These are phyloP conservation scores for Arabidopsis lyrata DNA, from an alignment of 441 rosid genomes.

Conservation along the genomic window DNA sequence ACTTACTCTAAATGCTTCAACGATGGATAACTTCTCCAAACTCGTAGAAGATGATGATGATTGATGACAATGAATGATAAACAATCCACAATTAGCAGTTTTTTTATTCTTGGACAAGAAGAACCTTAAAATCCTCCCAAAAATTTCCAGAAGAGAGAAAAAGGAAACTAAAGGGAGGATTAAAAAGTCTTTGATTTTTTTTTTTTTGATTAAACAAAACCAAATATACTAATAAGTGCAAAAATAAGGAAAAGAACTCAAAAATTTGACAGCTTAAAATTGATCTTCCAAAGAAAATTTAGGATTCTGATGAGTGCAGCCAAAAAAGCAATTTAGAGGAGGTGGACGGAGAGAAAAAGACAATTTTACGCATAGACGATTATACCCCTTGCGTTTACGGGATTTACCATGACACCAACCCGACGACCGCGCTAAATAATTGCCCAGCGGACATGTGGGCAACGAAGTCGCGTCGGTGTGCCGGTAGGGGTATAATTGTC, in stretches of 20 bases:
- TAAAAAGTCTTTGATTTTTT: not conserved
- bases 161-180: not conserved
- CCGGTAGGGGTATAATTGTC: slow-evolving; percentile 28
- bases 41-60: slow-evolving; percentile 20
- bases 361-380: slow-evolving; percentile 24
- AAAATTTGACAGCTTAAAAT: slow-evolving; percentile 33
- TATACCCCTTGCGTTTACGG: slow-evolving; percentile 28
- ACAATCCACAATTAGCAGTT: slow-evolving; percentile 9
- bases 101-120: slow-evolving; percentile 1
- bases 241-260: not conserved
- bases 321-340: slow-evolving; percentile 37
- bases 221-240: not conserved
- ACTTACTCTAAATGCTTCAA: slow-evolving; percentile 30
- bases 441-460: slow-evolving; percentile 37
- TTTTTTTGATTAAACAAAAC: not conserved
- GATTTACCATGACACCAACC: slow-evolving; percentile 18
- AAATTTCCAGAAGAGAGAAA: not conserved
- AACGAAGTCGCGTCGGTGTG: slow-evolving; percentile 45
- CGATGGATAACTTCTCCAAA: slow-evolving; percentile 9
- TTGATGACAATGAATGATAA: slow-evolving; percentile 28
- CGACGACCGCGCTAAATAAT: slow-evolving; percentile 39
- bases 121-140: slow-evolving; percentile 16
- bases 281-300: slow-evolving; percentile 22
- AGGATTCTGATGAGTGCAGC: not conserved
- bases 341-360: slow-evolving; percentile 18